Base-by-base conservation (phyloP, 2,329 filamentous ascomycete genomes). In the Zasmidium cellare region DNA sequence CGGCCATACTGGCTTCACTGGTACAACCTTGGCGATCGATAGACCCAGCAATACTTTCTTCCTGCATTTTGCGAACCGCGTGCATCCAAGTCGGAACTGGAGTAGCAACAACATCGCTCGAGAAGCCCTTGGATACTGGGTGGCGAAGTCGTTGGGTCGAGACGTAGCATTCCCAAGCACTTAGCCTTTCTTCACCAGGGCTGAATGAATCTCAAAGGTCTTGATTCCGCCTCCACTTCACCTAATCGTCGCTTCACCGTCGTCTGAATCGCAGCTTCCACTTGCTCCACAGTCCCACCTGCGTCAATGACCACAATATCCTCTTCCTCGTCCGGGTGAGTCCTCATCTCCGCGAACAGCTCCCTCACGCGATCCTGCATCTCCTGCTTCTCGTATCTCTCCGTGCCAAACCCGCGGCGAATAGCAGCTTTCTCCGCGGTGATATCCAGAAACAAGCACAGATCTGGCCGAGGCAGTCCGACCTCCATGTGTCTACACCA, bases 401-500 rank as follows among this genome's bases (percentile, higher is more conserved):
- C 94, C 18, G 82, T 84, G 1, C 94, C 94, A 79, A 88, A 99
- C 0, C 91, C 93, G n/a, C 91, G 92, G 18, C 94, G 82, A 66
- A 82, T 82, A 25, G 84, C 84, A 9, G 92, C 92, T 59, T 87
- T 83, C 50, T 86, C 84, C 35, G 90, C 84, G 6, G 87, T 85
- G 51, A 97, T 83, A 70, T 94, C 90, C 28, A 99, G 81, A 70
- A 97, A 97, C 0, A 97, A 74, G 11, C 93, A 91, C 9, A 92
- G 72, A 76, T 99, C 94, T 0, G 94, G 93, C 3, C 89, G 84
- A 1, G 94, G 93, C 0, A 99, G 82, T 0, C 93, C 93, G 14
- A 90, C 82, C 68, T 97, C 94, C 1, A 92, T 91, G 16, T 86
- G 82, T 65, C 90, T 87, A 7, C 91, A 92, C 92, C 94, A 99